phyloP scores from a whole-genome alignment of 345 rosid species.

The Jatropha curcas region DNA sequence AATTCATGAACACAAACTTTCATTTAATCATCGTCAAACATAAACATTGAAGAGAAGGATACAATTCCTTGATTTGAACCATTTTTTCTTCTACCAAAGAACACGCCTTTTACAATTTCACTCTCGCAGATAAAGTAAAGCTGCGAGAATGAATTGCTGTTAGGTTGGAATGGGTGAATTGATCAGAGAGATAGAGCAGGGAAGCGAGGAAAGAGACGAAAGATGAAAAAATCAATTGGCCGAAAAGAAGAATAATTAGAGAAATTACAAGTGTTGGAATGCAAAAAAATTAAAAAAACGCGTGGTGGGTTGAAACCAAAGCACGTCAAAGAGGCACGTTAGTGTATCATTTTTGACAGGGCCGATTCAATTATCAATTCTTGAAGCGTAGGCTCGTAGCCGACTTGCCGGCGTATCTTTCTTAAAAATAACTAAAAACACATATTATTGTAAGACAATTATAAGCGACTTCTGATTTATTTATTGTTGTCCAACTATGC shows the following conservation, averaged over 20 bases:
- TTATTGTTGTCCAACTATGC: too few relatives aligned
- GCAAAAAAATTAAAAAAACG: neutral
- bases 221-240: neutral
- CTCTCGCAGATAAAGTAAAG: neutral
- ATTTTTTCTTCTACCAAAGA: conserved; percentile 20
- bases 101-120: neutral
- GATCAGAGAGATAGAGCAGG: neutral
- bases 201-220: neutral
- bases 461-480: too few relatives aligned
- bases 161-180: neutral
- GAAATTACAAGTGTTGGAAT: too few relatives aligned
- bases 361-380: too few relatives aligned
- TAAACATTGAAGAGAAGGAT: conserved; percentile 41
- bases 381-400: too few relatives aligned
- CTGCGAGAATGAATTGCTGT: neutral
- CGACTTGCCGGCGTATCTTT: too few relatives aligned
- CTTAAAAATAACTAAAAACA: too few relatives aligned
- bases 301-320: neutral
- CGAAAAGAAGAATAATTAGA: neutral
- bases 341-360: too few relatives aligned
- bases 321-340: too few relatives aligned
- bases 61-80: conserved; percentile 78
- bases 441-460: too few relatives aligned
- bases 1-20: neutral
- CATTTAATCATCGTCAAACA: neutral